Percentiles rank a stretch among this genome's conserved stretches.
phyloP scores from a whole-genome alignment of 768 basidiomycete genomes.

The Auriscalpium microsporum region DNA sequence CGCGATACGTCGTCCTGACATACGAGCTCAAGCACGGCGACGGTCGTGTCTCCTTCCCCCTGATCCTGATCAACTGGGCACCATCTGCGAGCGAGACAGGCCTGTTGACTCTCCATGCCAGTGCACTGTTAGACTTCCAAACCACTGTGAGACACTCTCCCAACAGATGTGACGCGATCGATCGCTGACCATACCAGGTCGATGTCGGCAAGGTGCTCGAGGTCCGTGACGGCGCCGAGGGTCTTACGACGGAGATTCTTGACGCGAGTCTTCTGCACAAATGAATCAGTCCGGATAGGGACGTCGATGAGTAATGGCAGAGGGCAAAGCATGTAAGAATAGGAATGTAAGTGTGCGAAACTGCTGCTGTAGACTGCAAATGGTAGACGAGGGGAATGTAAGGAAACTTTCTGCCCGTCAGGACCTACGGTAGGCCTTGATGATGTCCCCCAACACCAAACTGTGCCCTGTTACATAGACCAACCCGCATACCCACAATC shows the following conservation, averaged over 20 bases:
- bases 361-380: no score
- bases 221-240: slow-evolving; percentile 72
- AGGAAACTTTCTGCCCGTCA: neutral
- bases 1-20: slow-evolving; percentile 78
- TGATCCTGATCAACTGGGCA: slow-evolving; percentile 85
- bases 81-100: slow-evolving; percentile 71
- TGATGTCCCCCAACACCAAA: slow-evolving; percentile 68
- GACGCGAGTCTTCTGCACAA: slow-evolving; percentile 44
- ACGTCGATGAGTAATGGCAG: neutral
- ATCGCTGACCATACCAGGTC: slow-evolving; percentile 34
- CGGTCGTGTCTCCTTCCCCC: slow-evolving; percentile 76
- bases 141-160: slow-evolving; percentile 37
- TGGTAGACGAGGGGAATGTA: no score
- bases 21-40: slow-evolving; percentile 75
- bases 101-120: slow-evolving; percentile 71
- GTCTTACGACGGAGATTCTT: slow-evolving; percentile 64
- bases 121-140: slow-evolving; percentile 74
- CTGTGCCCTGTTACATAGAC: slow-evolving; percentile 67
- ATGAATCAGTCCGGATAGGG: neutral
- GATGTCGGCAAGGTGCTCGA: slow-evolving; percentile 77
- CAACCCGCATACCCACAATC: slow-evolving; percentile 73
- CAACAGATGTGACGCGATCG: no score
- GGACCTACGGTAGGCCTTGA: slow-evolving; percentile 34
- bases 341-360: no score
- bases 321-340: no score